These are phyloP conservation scores for Durio zibethinus DNA, from an alignment of 345 rosid genomes.

Conservation along the genomic window DNA sequence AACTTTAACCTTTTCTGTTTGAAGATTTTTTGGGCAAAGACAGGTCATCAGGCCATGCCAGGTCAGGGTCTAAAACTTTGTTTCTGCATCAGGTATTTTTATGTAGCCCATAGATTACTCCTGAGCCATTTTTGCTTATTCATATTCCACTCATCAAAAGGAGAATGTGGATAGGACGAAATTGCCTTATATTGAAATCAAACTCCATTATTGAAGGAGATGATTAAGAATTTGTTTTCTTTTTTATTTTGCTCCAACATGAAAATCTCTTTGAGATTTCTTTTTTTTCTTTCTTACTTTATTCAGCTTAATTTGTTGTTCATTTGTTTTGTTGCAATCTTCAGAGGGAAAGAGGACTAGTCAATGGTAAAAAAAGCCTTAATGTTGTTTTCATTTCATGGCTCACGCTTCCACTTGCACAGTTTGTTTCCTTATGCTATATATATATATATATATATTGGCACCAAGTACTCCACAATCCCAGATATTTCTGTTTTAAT, in stretches of 20 bases:
- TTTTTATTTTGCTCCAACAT: neutral
- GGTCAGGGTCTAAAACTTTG: neutral
- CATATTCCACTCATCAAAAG: constrained; percentile 6
- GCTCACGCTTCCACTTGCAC: constrained; percentile 3
- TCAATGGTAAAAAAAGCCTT: neutral
- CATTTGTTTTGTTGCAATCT: neutral
- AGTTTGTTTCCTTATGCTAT: neutral
- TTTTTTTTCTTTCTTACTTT: neutral
- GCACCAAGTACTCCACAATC: neutral
- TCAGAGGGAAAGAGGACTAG: neutral
- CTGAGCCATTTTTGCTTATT: neutral
- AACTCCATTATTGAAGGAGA: neutral
- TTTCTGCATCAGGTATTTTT: neutral
- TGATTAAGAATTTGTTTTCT: neutral
- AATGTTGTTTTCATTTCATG: neutral
- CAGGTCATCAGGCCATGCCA: neutral
- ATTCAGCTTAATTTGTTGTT: neutral
- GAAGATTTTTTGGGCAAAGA: neutral
- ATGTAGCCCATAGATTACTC: neutral
- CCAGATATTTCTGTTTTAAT: neutral
- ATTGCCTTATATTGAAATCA: neutral
- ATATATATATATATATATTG: neutral
- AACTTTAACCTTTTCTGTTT: neutral
- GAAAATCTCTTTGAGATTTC: neutral
- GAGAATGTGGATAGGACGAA: neutral